Conservation (phyloP, 176 grass and related monocot species). For the Elaeis guineensis region DNA sequence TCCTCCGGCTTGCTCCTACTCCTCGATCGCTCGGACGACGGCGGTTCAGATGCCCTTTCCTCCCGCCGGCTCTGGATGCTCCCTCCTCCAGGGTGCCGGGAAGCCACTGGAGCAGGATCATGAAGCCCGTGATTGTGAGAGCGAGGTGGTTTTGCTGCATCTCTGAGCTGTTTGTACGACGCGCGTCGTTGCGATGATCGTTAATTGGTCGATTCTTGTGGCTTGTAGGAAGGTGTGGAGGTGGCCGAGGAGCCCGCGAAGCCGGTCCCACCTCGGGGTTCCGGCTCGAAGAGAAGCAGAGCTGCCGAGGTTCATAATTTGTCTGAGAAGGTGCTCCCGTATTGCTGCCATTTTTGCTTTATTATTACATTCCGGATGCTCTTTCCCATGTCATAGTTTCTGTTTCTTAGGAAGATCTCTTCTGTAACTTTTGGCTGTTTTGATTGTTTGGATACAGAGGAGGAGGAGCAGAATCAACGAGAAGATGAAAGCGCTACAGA, state of each 20-base stretch:
- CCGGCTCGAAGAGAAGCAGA: slow-evolving; percentile 79
- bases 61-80: neutral
- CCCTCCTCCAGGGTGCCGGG: neutral
- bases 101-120: neutral
- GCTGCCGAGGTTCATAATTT: slow-evolving; percentile 97
- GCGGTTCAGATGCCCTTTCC: no score
- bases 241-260: slow-evolving; percentile 48
- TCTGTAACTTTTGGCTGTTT: neutral
- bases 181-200: neutral
- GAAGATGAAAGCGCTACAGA: slow-evolving; percentile 98
- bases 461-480: slow-evolving; percentile 94
- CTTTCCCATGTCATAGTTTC: no score
- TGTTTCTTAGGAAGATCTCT: neutral
- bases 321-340: slow-evolving; percentile 73
- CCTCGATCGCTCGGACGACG: no score
- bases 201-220: neutral
- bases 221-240: slow-evolving; percentile 45
- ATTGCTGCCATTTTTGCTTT: neutral
- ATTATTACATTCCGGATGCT: neutral
- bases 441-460: slow-evolving; percentile 31
- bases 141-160: neutral
- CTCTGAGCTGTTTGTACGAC: neutral
- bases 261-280: slow-evolving; percentile 26
- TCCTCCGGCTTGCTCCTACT: no score
- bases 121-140: slow-evolving; percentile 6